These are phyloP conservation scores for Tremella yokohamensis DNA, from an alignment of 768 basidiomycete species.

Conservation along the genomic window DNA sequence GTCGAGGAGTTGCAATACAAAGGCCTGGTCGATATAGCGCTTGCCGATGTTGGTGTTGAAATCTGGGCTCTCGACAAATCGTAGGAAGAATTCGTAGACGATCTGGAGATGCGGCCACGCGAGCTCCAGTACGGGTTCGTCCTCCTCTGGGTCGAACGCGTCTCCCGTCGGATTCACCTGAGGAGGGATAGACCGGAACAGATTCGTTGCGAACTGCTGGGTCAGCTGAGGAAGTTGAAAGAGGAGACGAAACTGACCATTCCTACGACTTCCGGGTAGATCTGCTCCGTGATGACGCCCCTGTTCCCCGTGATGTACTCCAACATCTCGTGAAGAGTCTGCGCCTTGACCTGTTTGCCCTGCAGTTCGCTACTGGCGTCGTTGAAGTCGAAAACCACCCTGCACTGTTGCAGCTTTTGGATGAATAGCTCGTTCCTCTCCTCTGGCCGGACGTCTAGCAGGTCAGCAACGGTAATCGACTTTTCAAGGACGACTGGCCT, in stretches of 20 bases:
- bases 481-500: slow-evolving; percentile 35
- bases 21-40: slow-evolving; percentile 91
- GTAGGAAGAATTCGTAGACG: slow-evolving; percentile 99
- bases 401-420: slow-evolving; percentile 91
- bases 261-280: slow-evolving; percentile 98
- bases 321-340: slow-evolving; percentile 95
- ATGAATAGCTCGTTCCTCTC: slow-evolving; percentile 90
- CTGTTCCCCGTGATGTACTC: slow-evolving; percentile 97
- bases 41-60: slow-evolving; percentile 98
- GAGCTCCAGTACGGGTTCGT: slow-evolving; percentile 96
- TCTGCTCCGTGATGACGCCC: slow-evolving; percentile 88
- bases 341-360: slow-evolving; percentile 98
- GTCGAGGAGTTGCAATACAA: slow-evolving; percentile 89
- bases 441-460: slow-evolving; percentile 74
- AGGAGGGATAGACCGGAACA: slow-evolving; percentile 99
- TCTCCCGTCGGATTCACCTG: slow-evolving; percentile 98
- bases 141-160: slow-evolving; percentile 98
- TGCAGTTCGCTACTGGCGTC: slow-evolving; percentile 92
- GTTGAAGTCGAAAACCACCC: slow-evolving; percentile 97
- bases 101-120: slow-evolving; percentile 99
- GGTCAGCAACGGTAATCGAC: slow-evolving; percentile 2
- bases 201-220: slow-evolving; percentile 86
- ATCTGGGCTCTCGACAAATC: slow-evolving; percentile 94
- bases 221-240: not conserved
- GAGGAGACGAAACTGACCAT: slow-evolving; percentile 64